Base-by-base conservation (phyloP, 169 alveolate genomes). In the Babesia sp. region DNA sequence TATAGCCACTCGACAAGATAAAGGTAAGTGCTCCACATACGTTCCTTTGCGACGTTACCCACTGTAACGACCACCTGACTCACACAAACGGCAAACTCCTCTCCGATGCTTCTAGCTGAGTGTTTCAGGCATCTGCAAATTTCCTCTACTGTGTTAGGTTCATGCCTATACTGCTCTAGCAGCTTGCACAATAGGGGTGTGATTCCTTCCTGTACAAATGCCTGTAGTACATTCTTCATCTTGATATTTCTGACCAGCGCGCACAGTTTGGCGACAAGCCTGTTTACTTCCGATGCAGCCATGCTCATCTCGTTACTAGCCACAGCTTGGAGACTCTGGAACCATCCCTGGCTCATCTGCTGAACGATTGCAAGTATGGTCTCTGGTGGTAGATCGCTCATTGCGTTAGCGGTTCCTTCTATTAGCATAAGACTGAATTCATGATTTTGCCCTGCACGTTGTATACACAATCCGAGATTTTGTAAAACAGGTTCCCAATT, bases 1-100 rank as follows among this genome's bases (percentile, higher is more conserved):
- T 73, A 58, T 18, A 69, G 61, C 85, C 85, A 76, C 78, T 76
- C 81, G 11, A 76, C 80, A 24, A 69, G 57, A 59, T 76, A 76
- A 16, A 76, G 57, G 55, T 66, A 76, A 1, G 85, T 76, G 61
- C 85, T 59, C 51, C 57, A 60, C 50, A 76, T 37, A 24, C 71
- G 57, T 28, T 50, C 51, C 26, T 68, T 48, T 14, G 80, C 80
- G 26, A 67, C 73, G 9, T 26, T 39, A 0, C 41, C 57, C 20
- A 76, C 71, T 11, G 73, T 63, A 0, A 6, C 28, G 18, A 61
- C 78, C 1, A 76, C 48, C 24, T 42, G 59, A 18, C 26, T 57
- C 2, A 54, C 56, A 24, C 37, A 42, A 26, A 29, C 42, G 16
- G 73, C 73, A 44, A 76, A 76, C 0, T 55, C 67, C 12, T 3